A percentile compares a stretch with the other conserved stretches of the same genome.
phyloP scores from a whole-genome alignment of 176 grass and related monocot species.

The Alloteropsis semialata region DNA sequence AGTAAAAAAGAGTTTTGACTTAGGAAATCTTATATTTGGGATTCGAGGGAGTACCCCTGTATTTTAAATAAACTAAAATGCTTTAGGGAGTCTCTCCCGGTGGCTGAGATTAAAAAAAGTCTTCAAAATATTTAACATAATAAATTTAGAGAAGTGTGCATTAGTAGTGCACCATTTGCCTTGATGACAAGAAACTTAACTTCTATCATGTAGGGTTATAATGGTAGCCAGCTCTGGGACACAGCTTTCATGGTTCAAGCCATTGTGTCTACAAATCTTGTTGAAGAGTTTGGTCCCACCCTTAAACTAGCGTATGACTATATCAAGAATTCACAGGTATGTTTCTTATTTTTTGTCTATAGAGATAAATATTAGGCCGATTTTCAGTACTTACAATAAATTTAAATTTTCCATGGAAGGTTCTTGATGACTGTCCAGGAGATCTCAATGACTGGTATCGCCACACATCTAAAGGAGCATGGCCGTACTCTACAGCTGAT shows the following conservation, averaged over 20 bases:
- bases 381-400: constrained; percentile 1
- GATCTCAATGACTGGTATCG: constrained; percentile 76
- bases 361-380: neutral
- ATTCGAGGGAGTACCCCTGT: too few relatives aligned
- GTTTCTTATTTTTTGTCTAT: neutral
- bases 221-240: constrained; percentile 92
- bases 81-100: too few relatives aligned
- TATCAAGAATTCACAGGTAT: constrained; percentile 71
- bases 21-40: too few relatives aligned
- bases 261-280: constrained; percentile 56
- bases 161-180: neutral
- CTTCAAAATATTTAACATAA: too few relatives aligned
- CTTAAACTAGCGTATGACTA: constrained; percentile 65
- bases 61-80: too few relatives aligned
- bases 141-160: neutral
- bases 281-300: constrained; percentile 55
- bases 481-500: constrained; percentile 83
- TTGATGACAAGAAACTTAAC: neutral
- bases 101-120: too few relatives aligned
- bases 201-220: constrained; percentile 49
- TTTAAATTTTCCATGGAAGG: constrained; percentile 47
- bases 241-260: constrained; percentile 84
- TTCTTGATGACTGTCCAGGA: constrained; percentile 73
- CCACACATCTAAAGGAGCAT: constrained; percentile 96
- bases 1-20: too few relatives aligned